A percentile compares a stretch with the other conserved stretches of the same genome.
These are phyloP conservation scores for Boletellus sp. DNA, from an alignment of 1,284 basidiomycete genomes.

Conservation along the genomic window DNA sequence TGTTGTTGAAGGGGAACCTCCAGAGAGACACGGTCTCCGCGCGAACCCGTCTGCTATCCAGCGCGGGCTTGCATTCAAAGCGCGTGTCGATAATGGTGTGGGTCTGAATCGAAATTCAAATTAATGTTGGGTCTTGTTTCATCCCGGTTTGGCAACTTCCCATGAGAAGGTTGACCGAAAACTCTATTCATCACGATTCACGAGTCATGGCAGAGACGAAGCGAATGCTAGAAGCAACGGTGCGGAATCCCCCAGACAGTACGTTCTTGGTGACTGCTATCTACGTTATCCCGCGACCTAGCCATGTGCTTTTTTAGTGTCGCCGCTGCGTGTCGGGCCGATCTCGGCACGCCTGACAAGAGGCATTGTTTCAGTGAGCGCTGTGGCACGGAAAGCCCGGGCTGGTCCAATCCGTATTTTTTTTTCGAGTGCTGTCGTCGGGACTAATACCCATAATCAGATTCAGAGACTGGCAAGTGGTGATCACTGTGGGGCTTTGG, in stretches of 20 bases:
- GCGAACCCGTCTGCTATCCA: no score
- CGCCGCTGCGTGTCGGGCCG: background rate
- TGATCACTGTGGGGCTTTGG: constrained; percentile 19
- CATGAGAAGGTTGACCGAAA: no score
- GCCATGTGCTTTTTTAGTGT: background rate
- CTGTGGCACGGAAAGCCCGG: background rate
- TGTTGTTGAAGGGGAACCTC: no score
- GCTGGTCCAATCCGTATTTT: background rate
- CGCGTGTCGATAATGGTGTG: no score
- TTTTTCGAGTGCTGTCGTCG: constrained; percentile 2
- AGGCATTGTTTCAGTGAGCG: background rate
- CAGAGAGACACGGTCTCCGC: no score
- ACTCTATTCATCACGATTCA: no score
- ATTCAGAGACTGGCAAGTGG: constrained; percentile 1
- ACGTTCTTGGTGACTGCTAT: background rate
- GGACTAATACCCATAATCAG: constrained; percentile 3
- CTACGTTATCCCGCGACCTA: background rate
- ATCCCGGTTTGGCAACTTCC: no score
- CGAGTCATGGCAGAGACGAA: no score
- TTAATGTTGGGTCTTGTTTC: no score
- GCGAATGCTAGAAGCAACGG: no score
- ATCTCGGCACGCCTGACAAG: background rate
- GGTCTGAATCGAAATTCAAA: no score
- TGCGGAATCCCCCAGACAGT: background rate
- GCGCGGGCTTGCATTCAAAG: no score